Evolutionary conservation across 768 basidiomycete genomes (phyloP).

Genomic region (Sporobolomyces pararoseus): DNA sequence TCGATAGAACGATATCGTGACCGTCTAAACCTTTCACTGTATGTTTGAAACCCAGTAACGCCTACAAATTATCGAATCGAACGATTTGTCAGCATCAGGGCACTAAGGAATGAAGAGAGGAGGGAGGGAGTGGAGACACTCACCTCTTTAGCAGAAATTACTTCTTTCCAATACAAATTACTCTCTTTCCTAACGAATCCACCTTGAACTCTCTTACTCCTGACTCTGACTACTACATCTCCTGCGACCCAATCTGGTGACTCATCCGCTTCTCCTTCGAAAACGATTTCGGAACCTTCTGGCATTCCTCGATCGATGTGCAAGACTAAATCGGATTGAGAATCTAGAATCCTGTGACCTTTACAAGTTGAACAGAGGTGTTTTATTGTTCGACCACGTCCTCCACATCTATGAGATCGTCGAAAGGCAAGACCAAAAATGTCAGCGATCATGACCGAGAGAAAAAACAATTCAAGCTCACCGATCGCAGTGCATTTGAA

Average conservation of each 20-base stretch:
- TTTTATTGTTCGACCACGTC: constrained; percentile 73
- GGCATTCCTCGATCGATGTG: constrained; percentile 84
- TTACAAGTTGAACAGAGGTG: constrained; percentile 75
- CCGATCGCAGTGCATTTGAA: constrained; percentile 53
- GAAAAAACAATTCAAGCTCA: neutral
- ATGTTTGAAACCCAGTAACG: constrained; percentile 89
- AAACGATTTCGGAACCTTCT: constrained; percentile 86
- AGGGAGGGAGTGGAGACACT: constrained; percentile 40
- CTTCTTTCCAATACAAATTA: constrained; percentile 86
- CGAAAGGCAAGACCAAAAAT: too few relatives aligned
- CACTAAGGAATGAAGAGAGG: neutral
- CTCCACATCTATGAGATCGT: constrained; percentile 57
- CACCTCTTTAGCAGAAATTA: constrained; percentile 86
- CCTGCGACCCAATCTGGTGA: constrained; percentile 93
- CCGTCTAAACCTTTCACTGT: constrained; percentile 91
- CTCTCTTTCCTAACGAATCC: constrained; percentile 85
- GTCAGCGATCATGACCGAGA: too few relatives aligned
- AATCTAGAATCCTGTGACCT: constrained; percentile 53
- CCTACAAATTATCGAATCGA: constrained; percentile 55
- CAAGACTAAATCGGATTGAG: constrained; percentile 71
- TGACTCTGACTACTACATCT: constrained; percentile 80
- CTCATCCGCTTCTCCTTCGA: constrained; percentile 96
- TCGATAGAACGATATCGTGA: constrained; percentile 64
- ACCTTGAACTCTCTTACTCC: constrained; percentile 71
- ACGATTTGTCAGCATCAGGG: neutral